These are phyloP conservation scores for Trichoderma afroharzianum DNA, from an alignment of 2,329 filamentous ascomycete species.

Conservation along the genomic window DNA sequence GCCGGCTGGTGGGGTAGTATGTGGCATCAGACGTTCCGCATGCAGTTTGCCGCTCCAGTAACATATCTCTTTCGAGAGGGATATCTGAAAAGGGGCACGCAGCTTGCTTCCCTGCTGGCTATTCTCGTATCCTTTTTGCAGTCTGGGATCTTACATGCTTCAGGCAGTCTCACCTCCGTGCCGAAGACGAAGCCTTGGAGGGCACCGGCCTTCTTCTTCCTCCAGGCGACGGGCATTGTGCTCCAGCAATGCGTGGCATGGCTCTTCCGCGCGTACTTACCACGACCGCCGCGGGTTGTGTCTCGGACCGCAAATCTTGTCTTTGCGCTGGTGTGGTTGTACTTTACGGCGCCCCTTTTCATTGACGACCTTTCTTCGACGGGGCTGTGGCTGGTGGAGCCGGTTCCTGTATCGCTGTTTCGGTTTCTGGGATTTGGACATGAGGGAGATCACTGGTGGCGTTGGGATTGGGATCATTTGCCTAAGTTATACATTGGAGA, in stretches of 20 bases:
- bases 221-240: conserved; percentile 64
- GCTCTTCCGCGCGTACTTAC: conserved; percentile 32
- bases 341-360: conserved; percentile 61
- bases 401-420: conserved; percentile 71
- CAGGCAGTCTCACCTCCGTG: conserved; percentile 65
- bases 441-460: conserved; percentile 61
- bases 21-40: conserved; percentile 91
- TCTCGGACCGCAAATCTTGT: conserved; percentile 56
- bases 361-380: conserved; percentile 70
- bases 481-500: conserved; percentile 55
- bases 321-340: conserved; percentile 65
- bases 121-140: conserved; percentile 52
- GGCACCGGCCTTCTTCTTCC: conserved; percentile 66
- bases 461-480: conserved; percentile 56
- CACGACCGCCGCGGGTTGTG: conserved; percentile 41
- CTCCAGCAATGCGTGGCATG: conserved; percentile 48
- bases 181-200: conserved; percentile 48
- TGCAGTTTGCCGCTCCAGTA: conserved; percentile 62
- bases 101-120: conserved; percentile 24
- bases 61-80: conserved; percentile 42
- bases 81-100: conserved; percentile 35
- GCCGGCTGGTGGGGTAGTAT: conserved; percentile 78
- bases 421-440: conserved; percentile 62
- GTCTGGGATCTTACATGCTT: conserved; percentile 67
- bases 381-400: conserved; percentile 78